These are phyloP conservation scores for Rhodotorula sp. DNA, from an alignment of 1,284 basidiomycete genomes.

Conservation along the genomic window DNA sequence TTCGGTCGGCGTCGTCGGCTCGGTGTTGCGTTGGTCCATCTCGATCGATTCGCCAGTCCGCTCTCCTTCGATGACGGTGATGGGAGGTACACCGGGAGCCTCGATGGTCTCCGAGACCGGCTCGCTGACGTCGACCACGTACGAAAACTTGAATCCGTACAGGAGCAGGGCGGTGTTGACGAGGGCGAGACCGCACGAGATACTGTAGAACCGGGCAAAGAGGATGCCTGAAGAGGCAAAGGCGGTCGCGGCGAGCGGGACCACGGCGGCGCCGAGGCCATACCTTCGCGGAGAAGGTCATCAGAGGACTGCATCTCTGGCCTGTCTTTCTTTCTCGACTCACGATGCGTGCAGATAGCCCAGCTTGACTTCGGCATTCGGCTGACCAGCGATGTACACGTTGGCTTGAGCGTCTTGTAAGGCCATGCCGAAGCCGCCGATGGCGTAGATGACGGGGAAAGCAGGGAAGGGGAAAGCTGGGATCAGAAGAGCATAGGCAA, in stretches of 20 bases:
- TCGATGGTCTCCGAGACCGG: neutral
- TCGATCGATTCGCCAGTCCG: slow-evolving; percentile 5
- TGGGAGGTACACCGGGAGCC: slow-evolving; percentile 3
- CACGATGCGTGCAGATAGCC: slow-evolving; percentile 31
- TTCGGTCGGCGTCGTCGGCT: neutral
- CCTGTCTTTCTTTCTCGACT: neutral
- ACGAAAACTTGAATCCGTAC: slow-evolving; percentile 35
- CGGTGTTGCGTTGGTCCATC: neutral
- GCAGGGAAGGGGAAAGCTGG: slow-evolving; percentile 34
- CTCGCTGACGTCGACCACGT: slow-evolving; percentile 17
- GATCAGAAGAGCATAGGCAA: slow-evolving; percentile 33
- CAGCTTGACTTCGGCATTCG: slow-evolving; percentile 27
- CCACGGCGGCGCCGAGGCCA: slow-evolving; percentile 26
- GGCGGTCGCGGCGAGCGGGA: slow-evolving; percentile 35
- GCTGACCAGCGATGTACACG: slow-evolving; percentile 24
- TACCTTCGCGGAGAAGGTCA: neutral
- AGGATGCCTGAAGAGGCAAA: slow-evolving; percentile 28
- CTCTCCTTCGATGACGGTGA: slow-evolving; percentile 6
- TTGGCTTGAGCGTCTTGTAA: slow-evolving; percentile 35
- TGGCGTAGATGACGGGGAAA: slow-evolving; percentile 30
- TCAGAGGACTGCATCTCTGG: neutral
- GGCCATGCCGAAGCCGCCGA: slow-evolving; percentile 32
- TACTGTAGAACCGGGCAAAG: slow-evolving; percentile 34
- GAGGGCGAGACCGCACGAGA: slow-evolving; percentile 26
- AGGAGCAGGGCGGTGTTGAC: slow-evolving; percentile 22